A percentile compares a stretch with the other conserved stretches of the same genome.
Conservation (phyloP, 1,284 basidiomycete species). For the Garcileccinum viscosum region DNA sequence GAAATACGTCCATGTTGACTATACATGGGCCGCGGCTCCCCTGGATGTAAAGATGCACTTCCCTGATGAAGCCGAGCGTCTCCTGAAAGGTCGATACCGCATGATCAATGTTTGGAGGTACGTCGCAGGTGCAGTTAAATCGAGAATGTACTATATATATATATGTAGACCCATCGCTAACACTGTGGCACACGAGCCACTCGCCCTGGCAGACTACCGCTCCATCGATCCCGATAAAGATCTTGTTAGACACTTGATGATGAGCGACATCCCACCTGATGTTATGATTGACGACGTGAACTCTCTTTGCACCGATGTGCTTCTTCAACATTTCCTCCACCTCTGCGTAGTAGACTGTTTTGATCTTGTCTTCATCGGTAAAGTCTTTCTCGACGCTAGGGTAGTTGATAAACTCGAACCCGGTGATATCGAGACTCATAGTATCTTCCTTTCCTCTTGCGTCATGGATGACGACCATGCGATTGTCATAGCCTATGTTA, state of each 20-base stretch:
- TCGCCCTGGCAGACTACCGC: slow-evolving; percentile 28
- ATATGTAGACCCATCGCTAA: slow-evolving; percentile 46
- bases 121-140: background rate
- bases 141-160: slow-evolving; percentile 2
- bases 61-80: slow-evolving; percentile 45
- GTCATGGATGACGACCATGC: background rate
- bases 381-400: slow-evolving; percentile 46
- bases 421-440: background rate
- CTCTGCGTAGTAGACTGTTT: slow-evolving; percentile 39
- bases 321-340: slow-evolving; percentile 48
- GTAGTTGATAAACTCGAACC: slow-evolving; percentile 11
- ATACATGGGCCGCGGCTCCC: slow-evolving; percentile 42
- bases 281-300: slow-evolving; percentile 51
- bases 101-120: slow-evolving; percentile 62
- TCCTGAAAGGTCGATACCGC: slow-evolving; percentile 50
- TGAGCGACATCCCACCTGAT: slow-evolving; percentile 38
- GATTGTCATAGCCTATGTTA: background rate
- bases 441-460: background rate
- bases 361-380: slow-evolving; percentile 45
- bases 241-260: slow-evolving; percentile 10
- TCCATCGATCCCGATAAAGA: slow-evolving; percentile 19
- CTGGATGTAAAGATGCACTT: slow-evolving; percentile 48
- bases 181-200: slow-evolving; percentile 39
- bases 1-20: background rate
- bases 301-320: slow-evolving; percentile 42